Percentiles rank a stretch among this genome's conserved stretches.
phyloP scores from a whole-genome alignment of 2,329 filamentous ascomycete genomes.

The Pyrenophora seminiperda region DNA sequence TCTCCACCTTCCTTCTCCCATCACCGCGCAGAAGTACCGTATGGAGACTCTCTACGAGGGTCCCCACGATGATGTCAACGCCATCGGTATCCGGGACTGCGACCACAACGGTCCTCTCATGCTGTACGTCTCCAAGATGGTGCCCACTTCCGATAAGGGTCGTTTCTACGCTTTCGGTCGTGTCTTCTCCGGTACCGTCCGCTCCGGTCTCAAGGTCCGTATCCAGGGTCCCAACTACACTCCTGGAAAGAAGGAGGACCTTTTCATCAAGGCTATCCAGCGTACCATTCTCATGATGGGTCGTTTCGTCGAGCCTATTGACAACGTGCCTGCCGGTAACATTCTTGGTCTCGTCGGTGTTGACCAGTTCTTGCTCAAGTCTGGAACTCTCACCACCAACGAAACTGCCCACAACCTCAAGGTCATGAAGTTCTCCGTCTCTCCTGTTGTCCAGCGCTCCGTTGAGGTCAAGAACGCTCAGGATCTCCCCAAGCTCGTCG shows the following conservation, averaged over 20 bases:
- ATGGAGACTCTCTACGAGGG: constrained; percentile 98
- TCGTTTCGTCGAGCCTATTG: constrained; percentile 97
- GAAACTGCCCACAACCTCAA: constrained; percentile 99
- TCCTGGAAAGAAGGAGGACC: constrained; percentile 97
- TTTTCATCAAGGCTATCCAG: constrained; percentile 99
- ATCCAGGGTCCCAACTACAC: constrained; percentile 99
- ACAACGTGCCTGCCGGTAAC: constrained; percentile 99
- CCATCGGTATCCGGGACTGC: constrained; percentile 97
- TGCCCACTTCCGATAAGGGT: constrained; percentile 98
- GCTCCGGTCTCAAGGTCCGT: constrained; percentile 98
- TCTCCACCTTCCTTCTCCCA: constrained; percentile 95
- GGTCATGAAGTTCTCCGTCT: constrained; percentile 99
- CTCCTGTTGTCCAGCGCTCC: constrained; percentile 96
- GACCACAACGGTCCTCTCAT: constrained; percentile 98
- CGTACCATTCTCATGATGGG: constrained; percentile 99
- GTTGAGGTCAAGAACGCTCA: constrained; percentile 99
- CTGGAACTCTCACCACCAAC: constrained; percentile 96
- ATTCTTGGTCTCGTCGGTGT: constrained; percentile 99
- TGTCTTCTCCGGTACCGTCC: constrained; percentile 99
- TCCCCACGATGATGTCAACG: constrained; percentile 87
- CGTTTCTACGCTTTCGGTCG: constrained; percentile 99
- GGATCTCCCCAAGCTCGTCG: constrained; percentile 98
- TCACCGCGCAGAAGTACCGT: constrained; percentile 97
- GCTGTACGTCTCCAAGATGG: constrained; percentile 99
- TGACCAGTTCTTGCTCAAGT: constrained; percentile 99